Percentiles rank a stretch among this genome's conserved stretches.
These are phyloP conservation scores for Wickerhamomyces rabaulensis DNA, from an alignment of 805 yeast genomes.

Conservation along the genomic window DNA sequence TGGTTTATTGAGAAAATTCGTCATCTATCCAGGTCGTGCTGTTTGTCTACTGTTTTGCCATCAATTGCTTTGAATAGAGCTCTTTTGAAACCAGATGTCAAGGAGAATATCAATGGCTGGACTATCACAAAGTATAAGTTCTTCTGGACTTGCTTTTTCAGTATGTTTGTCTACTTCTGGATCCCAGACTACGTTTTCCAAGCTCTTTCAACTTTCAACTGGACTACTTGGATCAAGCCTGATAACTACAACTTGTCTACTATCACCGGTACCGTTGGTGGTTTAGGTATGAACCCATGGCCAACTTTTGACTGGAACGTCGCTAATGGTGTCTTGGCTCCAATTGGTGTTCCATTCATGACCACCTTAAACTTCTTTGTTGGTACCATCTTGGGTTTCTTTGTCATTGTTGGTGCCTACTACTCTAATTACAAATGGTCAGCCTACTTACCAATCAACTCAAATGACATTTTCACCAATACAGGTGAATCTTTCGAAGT, in stretches of 20 bases:
- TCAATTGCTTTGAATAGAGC: slow-evolving; percentile 45
- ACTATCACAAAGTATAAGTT: slow-evolving; percentile 30
- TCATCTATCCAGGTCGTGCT: slow-evolving; percentile 44
- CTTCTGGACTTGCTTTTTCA: slow-evolving; percentile 26
- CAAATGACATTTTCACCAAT: slow-evolving; percentile 49
- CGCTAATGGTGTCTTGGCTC: slow-evolving; percentile 33
- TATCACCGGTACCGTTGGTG: slow-evolving; percentile 42
- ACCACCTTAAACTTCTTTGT: slow-evolving; percentile 26
- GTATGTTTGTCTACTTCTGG: slow-evolving; percentile 40
- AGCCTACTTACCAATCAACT: slow-evolving; percentile 36
- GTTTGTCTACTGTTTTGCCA: slow-evolving; percentile 49
- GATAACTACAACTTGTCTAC: slow-evolving; percentile 40
- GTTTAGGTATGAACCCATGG: slow-evolving; percentile 50
- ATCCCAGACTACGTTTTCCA: slow-evolving; percentile 37
- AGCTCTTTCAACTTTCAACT: slow-evolving; percentile 40
- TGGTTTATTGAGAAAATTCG: slow-evolving; percentile 54
- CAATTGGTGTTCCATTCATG: slow-evolving; percentile 41
- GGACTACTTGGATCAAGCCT: slow-evolving; percentile 59
- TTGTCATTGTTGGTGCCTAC: slow-evolving; percentile 32
- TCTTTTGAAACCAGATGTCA: slow-evolving; percentile 32
- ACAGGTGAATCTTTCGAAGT: slow-evolving; percentile 44
- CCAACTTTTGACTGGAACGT: slow-evolving; percentile 51
- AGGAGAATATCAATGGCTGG: slow-evolving; percentile 29
- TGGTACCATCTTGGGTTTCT: slow-evolving; percentile 31
- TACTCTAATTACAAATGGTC: slow-evolving; percentile 37